Evolutionary conservation across 2,329 filamentous ascomycete genomes (phyloP).

Genomic region (Penicillium capsulatum): DNA sequence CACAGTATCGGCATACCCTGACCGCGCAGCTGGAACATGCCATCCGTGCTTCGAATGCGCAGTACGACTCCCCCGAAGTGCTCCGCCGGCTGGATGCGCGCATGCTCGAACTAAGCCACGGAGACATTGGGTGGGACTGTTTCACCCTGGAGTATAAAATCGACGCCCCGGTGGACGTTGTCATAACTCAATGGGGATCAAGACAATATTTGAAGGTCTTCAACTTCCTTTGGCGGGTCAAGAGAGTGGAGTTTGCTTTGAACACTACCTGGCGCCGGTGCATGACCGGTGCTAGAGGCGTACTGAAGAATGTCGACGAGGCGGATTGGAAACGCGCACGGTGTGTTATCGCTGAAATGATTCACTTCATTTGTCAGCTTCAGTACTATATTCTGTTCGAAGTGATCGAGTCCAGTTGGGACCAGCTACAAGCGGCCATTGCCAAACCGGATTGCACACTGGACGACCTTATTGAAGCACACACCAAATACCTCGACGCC

Average conservation of each 20-base stretch:
- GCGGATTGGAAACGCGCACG: constrained; percentile 87
- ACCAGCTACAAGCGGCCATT: constrained; percentile 77
- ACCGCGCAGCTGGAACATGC: constrained; percentile 98
- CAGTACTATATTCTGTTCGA: constrained; percentile 99
- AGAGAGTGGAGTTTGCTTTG: constrained; percentile 92
- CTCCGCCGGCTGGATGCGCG: constrained; percentile 89
- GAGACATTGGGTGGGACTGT: constrained; percentile 98
- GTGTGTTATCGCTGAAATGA: constrained; percentile 91
- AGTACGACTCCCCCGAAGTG: constrained; percentile 90
- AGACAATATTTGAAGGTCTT: constrained; percentile 98
- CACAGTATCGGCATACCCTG: constrained; percentile 91
- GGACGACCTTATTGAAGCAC: constrained; percentile 89
- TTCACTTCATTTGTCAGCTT: constrained; percentile 93
- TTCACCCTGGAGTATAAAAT: constrained; percentile 99
- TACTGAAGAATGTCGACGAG: constrained; percentile 72
- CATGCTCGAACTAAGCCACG: constrained; percentile 93
- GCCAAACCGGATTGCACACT: constrained; percentile 82
- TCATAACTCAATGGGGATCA: constrained; percentile 92
- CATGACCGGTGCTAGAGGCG: constrained; percentile 92
- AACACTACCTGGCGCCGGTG: constrained; percentile 88
- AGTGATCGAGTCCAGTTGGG: constrained; percentile 96
- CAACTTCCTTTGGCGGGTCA: constrained; percentile 98
- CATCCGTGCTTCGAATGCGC: constrained; percentile 93
- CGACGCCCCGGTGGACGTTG: constrained; percentile 90
- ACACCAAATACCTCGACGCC: constrained; percentile 82